Conservation (phyloP, 2,329 filamentous ascomycete species). For the Teratosphaeria destructans region DNA sequence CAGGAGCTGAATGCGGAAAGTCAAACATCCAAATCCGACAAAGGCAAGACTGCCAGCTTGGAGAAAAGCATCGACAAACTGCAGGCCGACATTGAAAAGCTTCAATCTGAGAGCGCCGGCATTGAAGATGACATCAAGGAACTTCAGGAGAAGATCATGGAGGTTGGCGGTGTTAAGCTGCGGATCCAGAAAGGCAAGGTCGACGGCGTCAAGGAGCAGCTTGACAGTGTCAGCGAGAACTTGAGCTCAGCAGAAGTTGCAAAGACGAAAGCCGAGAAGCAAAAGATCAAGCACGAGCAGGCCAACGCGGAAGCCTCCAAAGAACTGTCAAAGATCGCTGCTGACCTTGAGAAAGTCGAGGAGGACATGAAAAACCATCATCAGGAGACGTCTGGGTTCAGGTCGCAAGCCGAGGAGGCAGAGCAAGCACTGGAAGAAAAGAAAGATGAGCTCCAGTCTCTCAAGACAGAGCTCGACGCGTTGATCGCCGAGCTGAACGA, state of each 20-base stretch:
- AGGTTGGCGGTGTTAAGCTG: constrained; percentile 87
- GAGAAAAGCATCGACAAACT: constrained; percentile 69
- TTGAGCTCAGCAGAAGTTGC: constrained; percentile 78
- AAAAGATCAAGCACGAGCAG: constrained; percentile 76
- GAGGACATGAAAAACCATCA: constrained; percentile 69
- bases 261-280: constrained; percentile 89
- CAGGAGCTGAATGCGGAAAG: constrained; percentile 70
- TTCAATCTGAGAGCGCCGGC: constrained; percentile 75
- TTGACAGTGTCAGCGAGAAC: constrained; percentile 68
- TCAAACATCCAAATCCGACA: constrained; percentile 69
- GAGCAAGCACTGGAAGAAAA: constrained; percentile 64
- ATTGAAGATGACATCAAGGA: constrained; percentile 88
- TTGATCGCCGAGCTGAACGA: constrained; percentile 80
- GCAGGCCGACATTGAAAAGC: constrained; percentile 65
- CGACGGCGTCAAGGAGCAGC: constrained; percentile 77
- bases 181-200: constrained; percentile 84
- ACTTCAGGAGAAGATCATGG: constrained; percentile 95
- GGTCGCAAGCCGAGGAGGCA: constrained; percentile 67
- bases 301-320: constrained; percentile 66
- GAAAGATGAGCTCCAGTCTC: constrained; percentile 64
- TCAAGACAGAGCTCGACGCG: constrained; percentile 80
- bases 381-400: constrained; percentile 62
- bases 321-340: constrained; percentile 61
- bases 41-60: constrained; percentile 59
- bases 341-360: constrained; percentile 68